phyloP scores from a whole-genome alignment of 2,329 filamentous ascomycete genomes.

The Colletotrichum gloeosporioides region DNA sequence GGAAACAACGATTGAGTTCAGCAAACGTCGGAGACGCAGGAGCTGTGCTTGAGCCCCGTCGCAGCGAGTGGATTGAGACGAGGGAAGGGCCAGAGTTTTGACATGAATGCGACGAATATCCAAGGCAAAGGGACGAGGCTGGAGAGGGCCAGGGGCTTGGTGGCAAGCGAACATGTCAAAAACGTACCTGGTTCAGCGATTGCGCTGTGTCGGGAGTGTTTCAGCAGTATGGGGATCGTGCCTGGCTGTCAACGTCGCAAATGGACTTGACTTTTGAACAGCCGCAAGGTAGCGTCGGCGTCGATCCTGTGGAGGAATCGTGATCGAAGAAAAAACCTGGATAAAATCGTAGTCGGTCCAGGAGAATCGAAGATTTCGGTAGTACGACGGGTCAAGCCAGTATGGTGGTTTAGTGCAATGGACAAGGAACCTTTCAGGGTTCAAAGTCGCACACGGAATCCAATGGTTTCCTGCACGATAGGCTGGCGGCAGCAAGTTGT shows the following conservation, averaged over 20 bases:
- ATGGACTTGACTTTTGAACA: neutral
- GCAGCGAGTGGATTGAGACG: constrained; percentile 6
- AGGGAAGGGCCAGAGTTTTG: neutral
- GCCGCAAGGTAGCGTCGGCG: neutral
- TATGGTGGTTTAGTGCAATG: neutral
- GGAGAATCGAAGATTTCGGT: neutral
- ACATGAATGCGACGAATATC: neutral
- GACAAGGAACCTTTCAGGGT: neutral
- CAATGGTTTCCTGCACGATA: constrained; percentile 30
- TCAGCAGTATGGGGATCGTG: constrained; percentile 12
- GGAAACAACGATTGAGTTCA: constrained; percentile 1
- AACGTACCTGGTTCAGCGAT: constrained; percentile 15
- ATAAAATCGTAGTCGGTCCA: neutral
- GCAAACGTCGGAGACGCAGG: neutral
- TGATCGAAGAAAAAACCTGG: neutral
- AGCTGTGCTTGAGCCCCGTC: constrained; percentile 10
- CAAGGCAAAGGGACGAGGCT: neutral
- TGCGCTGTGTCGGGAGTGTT: constrained; percentile 19
- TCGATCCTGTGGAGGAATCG: neutral
- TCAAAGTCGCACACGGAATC: constrained; percentile 23
- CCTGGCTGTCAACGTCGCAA: constrained; percentile 12
- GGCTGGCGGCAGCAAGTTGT: constrained; percentile 29
- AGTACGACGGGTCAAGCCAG: too few relatives aligned
- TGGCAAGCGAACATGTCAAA: neutral
- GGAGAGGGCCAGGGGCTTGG: neutral